Evolutionary conservation across 1,139 yeast genomes (phyloP).

Genomic region (Magnusiomyces suaveolens): DNA sequence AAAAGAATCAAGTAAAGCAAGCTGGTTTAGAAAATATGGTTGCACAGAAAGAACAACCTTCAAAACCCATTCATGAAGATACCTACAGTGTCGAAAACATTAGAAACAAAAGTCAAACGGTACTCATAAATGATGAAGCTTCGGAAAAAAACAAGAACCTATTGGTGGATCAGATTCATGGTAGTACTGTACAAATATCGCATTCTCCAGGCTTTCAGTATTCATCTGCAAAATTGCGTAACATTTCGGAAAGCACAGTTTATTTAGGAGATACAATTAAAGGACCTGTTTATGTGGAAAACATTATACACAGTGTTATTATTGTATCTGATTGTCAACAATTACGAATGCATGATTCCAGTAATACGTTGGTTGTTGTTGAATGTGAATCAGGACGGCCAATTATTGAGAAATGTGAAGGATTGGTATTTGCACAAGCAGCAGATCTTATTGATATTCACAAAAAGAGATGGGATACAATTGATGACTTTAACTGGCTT

Average conservation of each 20-base stretch:
- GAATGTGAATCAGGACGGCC: slow-evolving; percentile 10
- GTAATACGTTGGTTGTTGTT: slow-evolving; percentile 4
- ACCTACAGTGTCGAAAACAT: not conserved
- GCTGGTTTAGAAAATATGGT: not conserved
- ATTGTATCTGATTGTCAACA: slow-evolving; percentile 11
- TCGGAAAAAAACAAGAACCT: not conserved
- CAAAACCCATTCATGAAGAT: not conserved
- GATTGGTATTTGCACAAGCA: slow-evolving; percentile 10
- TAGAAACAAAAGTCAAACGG: not conserved
- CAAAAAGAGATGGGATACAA: slow-evolving; percentile 4
- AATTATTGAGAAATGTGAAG: slow-evolving; percentile 12
- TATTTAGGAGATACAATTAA: slow-evolving; percentile 4
- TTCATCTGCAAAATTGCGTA: slow-evolving; percentile 7
- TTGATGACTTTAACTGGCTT: slow-evolving; percentile 16
- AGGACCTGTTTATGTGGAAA: slow-evolving; percentile 12
- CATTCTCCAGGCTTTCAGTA: not conserved
- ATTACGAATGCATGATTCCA: slow-evolving; percentile 12
- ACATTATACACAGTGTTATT: slow-evolving; percentile 2
- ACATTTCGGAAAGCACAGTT: slow-evolving; percentile 3
- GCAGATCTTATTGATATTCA: not conserved
- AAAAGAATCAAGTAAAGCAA: not conserved
- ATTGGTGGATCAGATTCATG: not conserved
- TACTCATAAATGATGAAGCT: not conserved
- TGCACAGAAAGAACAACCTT: not conserved
- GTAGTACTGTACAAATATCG: not conserved